Evolutionary conservation across 73 alveolate species (phyloP).

Genomic region (Stentor roeselii): DNA sequence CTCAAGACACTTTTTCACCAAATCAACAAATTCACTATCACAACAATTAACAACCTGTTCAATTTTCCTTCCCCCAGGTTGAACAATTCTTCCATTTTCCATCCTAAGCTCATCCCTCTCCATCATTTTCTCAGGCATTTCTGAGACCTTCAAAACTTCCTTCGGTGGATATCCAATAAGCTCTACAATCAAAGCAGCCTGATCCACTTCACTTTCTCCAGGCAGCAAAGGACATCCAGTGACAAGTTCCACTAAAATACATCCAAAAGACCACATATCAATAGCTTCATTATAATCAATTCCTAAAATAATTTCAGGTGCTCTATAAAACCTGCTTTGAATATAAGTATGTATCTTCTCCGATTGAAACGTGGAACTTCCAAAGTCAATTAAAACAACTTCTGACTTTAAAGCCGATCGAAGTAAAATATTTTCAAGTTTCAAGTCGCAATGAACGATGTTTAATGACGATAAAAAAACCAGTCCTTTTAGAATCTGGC

Average conservation of each 20-base stretch:
- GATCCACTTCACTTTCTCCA: conserved; percentile 84
- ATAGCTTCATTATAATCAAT: conserved; percentile 82
- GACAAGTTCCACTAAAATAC: conserved; percentile 83
- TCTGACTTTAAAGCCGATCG: conserved; percentile 53
- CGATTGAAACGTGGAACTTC: conserved; percentile 63
- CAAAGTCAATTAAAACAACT: conserved; percentile 77
- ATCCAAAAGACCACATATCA: conserved; percentile 97
- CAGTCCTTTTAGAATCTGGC: conserved; percentile 58
- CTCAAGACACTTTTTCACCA: background rate
- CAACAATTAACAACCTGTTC: background rate
- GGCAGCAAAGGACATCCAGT: conserved; percentile 87
- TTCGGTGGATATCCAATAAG: conserved; percentile 73
- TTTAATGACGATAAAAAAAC: conserved; percentile 44
- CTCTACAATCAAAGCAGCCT: conserved; percentile 74
- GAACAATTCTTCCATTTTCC: background rate
- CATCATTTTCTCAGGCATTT: conserved; percentile 45
- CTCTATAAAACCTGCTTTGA: conserved; percentile 89
- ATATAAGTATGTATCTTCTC: conserved; percentile 76
- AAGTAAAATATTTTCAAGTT: conserved; percentile 77
- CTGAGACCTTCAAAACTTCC: conserved; percentile 58
- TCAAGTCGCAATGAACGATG: conserved; percentile 83
- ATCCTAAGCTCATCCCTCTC: conserved; percentile 3
- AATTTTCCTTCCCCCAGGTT: background rate
- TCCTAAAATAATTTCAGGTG: conserved; percentile 96
- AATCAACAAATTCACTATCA: conserved; percentile 15